Evolutionary conservation across 768 basidiomycete genomes (phyloP), one percentile per base, ranked within the genome.

Genomic region (Lactifluus echinatus): DNA sequence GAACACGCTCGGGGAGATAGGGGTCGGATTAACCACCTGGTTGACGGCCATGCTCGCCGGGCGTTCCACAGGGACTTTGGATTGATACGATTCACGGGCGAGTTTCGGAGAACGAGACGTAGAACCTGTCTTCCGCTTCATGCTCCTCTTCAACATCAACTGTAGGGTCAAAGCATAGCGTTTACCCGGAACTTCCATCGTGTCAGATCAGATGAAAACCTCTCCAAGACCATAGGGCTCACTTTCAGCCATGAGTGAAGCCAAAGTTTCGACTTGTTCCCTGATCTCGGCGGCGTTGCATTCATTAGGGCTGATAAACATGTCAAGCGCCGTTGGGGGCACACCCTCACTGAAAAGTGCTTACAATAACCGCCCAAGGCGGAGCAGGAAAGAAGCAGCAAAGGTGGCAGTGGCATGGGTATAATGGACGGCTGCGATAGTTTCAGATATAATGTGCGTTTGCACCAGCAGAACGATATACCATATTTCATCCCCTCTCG

Each of bases 401-500:
- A 97, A 97, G 0, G 93, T 95, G 5, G 93, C 93, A 28, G 91
- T 90, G 40, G 90, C 89, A 67, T 97, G 93, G 14, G 88, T 88
- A 65, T 89, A 87, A 67, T 90, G 85, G n/a, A 93, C 88, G 15
- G 91, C 89, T 90, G 62, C 15, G 23, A 45, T 7, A 42, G 36
- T 11, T 49, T 56, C 11, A 40, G 48, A 37, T 10, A 50, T 31
- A 15, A 23, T 2, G 19, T 8, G 19, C 6, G 10, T n/a, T 29
- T 12, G 28, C 15, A 11, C 44, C 39, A 55, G 3, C n/a, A 10
- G 36, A 59, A 33, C 24, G 33, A 67, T 80, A 44, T 65, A 88
- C 91, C 89, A 66, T 92, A 96, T 76, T 86, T 89, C 81, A 97
- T 86, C 19, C 91, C 91, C 67, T 92, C 89, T 57, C 92, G 76